A percentile compares a stretch with the other conserved stretches of the same genome.
These are phyloP conservation scores for Starmerella geochares DNA, from an alignment of 805 yeast species.

Conservation along the genomic window DNA sequence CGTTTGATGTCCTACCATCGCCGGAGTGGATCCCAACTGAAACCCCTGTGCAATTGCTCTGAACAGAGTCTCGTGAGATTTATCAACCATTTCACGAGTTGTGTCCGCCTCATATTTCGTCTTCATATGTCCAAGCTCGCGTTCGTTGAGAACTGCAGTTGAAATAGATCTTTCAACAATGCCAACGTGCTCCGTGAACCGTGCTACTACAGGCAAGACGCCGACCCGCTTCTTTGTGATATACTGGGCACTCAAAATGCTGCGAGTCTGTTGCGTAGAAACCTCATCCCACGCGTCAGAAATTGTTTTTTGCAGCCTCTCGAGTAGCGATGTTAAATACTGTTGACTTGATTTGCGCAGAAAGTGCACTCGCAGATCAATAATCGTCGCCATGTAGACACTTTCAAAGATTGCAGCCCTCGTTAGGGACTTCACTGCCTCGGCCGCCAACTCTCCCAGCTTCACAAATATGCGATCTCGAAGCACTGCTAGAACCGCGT, in stretches of 20 bases:
- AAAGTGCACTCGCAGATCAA: slow-evolving; percentile 36
- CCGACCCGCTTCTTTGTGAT: slow-evolving; percentile 35
- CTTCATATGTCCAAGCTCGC: neutral
- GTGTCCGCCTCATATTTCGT: slow-evolving; percentile 7
- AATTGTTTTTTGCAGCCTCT: slow-evolving; percentile 44
- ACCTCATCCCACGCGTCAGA: slow-evolving; percentile 49
- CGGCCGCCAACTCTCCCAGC: slow-evolving; percentile 1
- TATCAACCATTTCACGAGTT: slow-evolving; percentile 20
- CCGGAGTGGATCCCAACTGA: slow-evolving; percentile 18
- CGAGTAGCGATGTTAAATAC: slow-evolving; percentile 43
- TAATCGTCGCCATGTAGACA: slow-evolving; percentile 36
- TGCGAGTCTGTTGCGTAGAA: slow-evolving; percentile 43
- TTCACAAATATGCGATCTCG: neutral
- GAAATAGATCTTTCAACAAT: slow-evolving; percentile 16
- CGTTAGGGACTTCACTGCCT: slow-evolving; percentile 12
- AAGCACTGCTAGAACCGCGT: slow-evolving; percentile 8
- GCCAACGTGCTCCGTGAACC: slow-evolving; percentile 36
- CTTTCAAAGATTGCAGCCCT: slow-evolving; percentile 32
- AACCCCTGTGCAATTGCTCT: slow-evolving; percentile 26
- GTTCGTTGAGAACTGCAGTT: slow-evolving; percentile 13
- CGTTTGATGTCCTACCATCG: slow-evolving; percentile 5
- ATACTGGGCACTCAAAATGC: slow-evolving; percentile 35
- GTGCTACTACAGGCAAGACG: slow-evolving; percentile 39
- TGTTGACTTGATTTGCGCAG: slow-evolving; percentile 53
- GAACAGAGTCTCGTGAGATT: slow-evolving; percentile 21